Evolutionary conservation across 352 stramenopile species (phyloP).

Genomic region (Nothophytophthora sp.): DNA sequence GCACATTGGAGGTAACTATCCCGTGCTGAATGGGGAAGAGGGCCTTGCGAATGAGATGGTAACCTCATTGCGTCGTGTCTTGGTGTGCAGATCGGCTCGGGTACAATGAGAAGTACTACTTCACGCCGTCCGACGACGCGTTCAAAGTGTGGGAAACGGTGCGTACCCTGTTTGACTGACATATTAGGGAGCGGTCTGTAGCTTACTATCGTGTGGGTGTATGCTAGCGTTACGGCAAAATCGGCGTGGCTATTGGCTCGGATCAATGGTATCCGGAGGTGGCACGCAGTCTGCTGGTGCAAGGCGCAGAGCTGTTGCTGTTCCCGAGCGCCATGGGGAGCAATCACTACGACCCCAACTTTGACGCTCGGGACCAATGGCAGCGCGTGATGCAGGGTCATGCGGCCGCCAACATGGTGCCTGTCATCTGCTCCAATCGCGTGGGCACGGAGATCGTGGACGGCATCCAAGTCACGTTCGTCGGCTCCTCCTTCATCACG

Average conservation of each 20-base stretch:
- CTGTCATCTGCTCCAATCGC: slow-evolving; percentile 91
- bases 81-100: slow-evolving; percentile 74
- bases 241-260: slow-evolving; percentile 90
- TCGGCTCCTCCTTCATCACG: slow-evolving; percentile 92
- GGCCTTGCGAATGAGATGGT: neutral
- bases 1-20: slow-evolving; percentile 79
- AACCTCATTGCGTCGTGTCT: neutral
- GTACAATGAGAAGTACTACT: slow-evolving; percentile 94
- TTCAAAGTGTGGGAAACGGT: slow-evolving; percentile 92
- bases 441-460: slow-evolving; percentile 84
- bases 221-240: slow-evolving; percentile 75
- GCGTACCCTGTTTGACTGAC: neutral
- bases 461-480: slow-evolving; percentile 88
- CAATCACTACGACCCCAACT: slow-evolving; percentile 88
- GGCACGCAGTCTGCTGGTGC: slow-evolving; percentile 82
- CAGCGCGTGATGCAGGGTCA: slow-evolving; percentile 93
- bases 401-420: slow-evolving; percentile 88
- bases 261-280: slow-evolving; percentile 95
- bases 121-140: slow-evolving; percentile 88
- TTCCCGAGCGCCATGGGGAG: slow-evolving; percentile 84
- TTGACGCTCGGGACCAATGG: slow-evolving; percentile 90
- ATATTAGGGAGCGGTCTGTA: too few relatives aligned
- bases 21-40: neutral
- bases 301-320: slow-evolving; percentile 88
- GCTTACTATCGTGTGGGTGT: neutral